phyloP scores from a whole-genome alignment of 2,329 filamentous ascomycete species.

The Colletotrichum theobromicola region DNA sequence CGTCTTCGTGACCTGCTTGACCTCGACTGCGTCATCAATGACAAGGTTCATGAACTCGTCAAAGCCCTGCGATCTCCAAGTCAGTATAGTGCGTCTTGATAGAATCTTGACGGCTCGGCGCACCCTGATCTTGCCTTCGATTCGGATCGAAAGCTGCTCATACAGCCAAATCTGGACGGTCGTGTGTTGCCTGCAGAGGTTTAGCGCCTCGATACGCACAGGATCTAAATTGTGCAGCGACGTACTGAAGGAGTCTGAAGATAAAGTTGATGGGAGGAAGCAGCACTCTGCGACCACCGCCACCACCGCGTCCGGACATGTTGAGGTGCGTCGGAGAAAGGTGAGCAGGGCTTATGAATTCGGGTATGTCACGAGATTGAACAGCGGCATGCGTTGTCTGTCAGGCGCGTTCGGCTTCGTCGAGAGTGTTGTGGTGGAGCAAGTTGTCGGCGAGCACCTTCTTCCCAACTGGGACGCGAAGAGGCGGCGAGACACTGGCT shows the following conservation, averaged over 20 bases:
- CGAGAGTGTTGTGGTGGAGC: not conserved
- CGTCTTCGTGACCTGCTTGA: conserved; percentile 82
- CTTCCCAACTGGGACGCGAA: not conserved
- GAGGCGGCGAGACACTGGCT: not conserved
- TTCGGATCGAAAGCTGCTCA: conserved; percentile 91
- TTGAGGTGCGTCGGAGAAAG: conserved; percentile 14
- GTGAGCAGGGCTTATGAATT: not conserved
- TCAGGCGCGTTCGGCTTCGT: not conserved
- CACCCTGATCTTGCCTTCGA: conserved; percentile 96
- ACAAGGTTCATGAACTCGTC: conserved; percentile 99
- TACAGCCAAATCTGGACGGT: conserved; percentile 96
- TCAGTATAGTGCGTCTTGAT: conserved; percentile 16
- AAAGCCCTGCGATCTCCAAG: conserved; percentile 71
- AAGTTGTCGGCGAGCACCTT: not conserved
- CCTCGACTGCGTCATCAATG: conserved; percentile 92
- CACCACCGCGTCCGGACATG: conserved; percentile 66
- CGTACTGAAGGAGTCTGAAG: conserved; percentile 77
- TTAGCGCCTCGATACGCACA: not conserved
- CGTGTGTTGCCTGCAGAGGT: conserved; percentile 59
- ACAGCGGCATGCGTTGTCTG: not conserved
- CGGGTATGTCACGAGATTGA: not conserved
- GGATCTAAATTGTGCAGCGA: conserved; percentile 9
- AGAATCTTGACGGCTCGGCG: conserved; percentile 32
- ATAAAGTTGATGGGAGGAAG: conserved; percentile 63
- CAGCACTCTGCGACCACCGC: conserved; percentile 64